Percentiles rank a stretch among this genome's conserved stretches.
phyloP scores from a whole-genome alignment of 2,329 filamentous ascomycete genomes.

The Gnomoniopsis sp. region DNA sequence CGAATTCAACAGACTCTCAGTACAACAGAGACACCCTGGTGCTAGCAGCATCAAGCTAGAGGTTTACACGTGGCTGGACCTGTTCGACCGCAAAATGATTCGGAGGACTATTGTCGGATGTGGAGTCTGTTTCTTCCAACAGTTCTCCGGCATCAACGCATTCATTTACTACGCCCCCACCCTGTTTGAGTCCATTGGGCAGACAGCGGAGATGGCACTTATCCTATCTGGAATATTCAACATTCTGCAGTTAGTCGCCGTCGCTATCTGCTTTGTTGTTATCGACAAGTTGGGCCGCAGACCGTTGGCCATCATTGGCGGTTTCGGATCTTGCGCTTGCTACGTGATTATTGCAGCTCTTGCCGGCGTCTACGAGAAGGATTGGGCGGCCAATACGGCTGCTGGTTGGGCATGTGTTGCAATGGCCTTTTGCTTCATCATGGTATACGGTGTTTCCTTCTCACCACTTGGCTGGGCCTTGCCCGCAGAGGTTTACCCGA shows the following conservation, averaged over 20 bases:
- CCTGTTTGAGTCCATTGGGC: slow-evolving; percentile 43
- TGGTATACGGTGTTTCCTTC: slow-evolving; percentile 41
- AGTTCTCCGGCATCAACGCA: slow-evolving; percentile 49
- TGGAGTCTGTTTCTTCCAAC: slow-evolving; percentile 56
- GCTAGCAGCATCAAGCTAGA: too few relatives aligned
- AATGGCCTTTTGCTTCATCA: too few relatives aligned
- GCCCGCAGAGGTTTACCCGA: slow-evolving; percentile 58
- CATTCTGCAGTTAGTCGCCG: slow-evolving; percentile 41
- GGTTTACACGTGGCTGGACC: slow-evolving; percentile 18
- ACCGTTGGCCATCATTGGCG: slow-evolving; percentile 42
- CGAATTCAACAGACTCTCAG: slow-evolving; percentile 32
- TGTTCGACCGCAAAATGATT: slow-evolving; percentile 43
- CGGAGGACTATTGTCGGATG: slow-evolving; percentile 42
- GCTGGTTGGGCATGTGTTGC: too few relatives aligned
- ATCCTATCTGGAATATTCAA: slow-evolving; percentile 46
- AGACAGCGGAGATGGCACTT: slow-evolving; percentile 39
- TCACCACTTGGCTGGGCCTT: slow-evolving; percentile 52
- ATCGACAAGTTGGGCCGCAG: too few relatives aligned
- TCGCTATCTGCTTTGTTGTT: slow-evolving; percentile 19
- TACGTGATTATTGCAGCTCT: slow-evolving; percentile 22
- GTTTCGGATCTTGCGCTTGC: slow-evolving; percentile 42
- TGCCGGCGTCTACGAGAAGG: too few relatives aligned
- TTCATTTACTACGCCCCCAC: slow-evolving; percentile 46
- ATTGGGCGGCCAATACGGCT: too few relatives aligned
- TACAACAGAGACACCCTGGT: too few relatives aligned